Percentiles rank a stretch among this genome's conserved stretches.
These are phyloP conservation scores for Samsoniella hepiali DNA, from an alignment of 2,329 filamentous ascomycete genomes.

Conservation along the genomic window DNA sequence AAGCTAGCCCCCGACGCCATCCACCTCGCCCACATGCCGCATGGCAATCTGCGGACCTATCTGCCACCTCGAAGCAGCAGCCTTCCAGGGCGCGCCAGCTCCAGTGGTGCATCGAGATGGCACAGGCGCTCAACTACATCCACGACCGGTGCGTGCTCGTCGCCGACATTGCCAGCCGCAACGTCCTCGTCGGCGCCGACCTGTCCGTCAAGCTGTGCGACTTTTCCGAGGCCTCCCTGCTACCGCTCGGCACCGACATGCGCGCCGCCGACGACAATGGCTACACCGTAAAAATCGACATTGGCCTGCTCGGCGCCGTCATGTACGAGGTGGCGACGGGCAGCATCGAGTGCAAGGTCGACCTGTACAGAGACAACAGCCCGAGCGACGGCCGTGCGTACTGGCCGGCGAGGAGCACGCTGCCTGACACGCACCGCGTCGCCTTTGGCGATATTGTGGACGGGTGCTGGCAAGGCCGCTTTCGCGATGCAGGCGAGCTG, in stretches of 20 bases:
- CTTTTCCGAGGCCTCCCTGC: slow-evolving; percentile 1
- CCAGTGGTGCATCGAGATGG: neutral
- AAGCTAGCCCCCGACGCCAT: neutral
- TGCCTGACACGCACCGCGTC: no score
- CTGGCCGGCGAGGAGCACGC: no score
- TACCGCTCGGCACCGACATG: neutral
- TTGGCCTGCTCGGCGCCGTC: neutral
- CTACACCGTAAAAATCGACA: neutral
- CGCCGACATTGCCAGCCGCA: neutral
- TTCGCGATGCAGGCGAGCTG: no score
- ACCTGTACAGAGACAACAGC: no score
- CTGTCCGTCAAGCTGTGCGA: neutral
- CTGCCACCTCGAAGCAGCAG: neutral
- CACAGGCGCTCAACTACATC: neutral
- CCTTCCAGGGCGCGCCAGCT: neutral
- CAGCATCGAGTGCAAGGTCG: no score
- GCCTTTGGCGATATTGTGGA: no score
- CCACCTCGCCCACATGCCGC: neutral
- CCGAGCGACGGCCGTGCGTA: neutral
- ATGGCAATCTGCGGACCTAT: neutral
- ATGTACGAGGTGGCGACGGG: slow-evolving; percentile 1
- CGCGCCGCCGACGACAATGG: neutral
- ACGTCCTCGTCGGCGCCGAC: neutral
- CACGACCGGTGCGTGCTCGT: neutral
- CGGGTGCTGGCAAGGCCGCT: no score